These are phyloP conservation scores for Parasitella parasitica DNA, from an alignment of 371 early-diverging fungal genomes.

Conservation along the genomic window DNA sequence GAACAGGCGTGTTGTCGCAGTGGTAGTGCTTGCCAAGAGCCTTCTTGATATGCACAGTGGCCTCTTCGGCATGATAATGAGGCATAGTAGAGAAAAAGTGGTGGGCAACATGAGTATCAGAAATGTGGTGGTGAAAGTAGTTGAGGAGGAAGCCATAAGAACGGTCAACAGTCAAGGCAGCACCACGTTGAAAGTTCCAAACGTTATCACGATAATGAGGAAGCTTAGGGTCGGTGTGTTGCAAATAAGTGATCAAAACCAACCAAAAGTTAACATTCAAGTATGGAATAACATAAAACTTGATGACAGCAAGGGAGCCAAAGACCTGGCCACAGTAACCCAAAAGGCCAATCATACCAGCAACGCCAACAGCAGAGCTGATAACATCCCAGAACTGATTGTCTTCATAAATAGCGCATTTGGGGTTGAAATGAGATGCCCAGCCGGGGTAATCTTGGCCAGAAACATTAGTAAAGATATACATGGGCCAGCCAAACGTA, in stretches of 20 bases:
- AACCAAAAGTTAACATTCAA: slow-evolving; percentile 82
- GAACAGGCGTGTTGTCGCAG: slow-evolving; percentile 66
- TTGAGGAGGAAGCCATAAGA: slow-evolving; percentile 80
- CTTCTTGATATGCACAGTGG: slow-evolving; percentile 74
- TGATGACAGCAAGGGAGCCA: slow-evolving; percentile 61
- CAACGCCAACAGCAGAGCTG: slow-evolving; percentile 69
- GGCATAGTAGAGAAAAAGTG: slow-evolving; percentile 92
- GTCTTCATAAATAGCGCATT: slow-evolving; percentile 72
- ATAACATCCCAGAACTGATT: slow-evolving; percentile 66
- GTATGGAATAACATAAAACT: slow-evolving; percentile 88
- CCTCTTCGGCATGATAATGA: slow-evolving; percentile 86
- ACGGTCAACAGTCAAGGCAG: slow-evolving; percentile 79
- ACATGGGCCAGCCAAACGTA: slow-evolving; percentile 83
- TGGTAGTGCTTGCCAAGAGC: slow-evolving; percentile 76
- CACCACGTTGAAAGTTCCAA: slow-evolving; percentile 89
- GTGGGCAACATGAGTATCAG: slow-evolving; percentile 86
- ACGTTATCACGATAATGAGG: slow-evolving; percentile 80
- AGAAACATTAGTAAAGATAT: slow-evolving; percentile 71
- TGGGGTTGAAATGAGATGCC: slow-evolving; percentile 83
- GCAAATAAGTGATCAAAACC: slow-evolving; percentile 85
- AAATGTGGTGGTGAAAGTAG: slow-evolving; percentile 79
- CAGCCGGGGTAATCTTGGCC: slow-evolving; percentile 73
- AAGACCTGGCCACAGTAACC: slow-evolving; percentile 50
- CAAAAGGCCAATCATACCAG: slow-evolving; percentile 53
- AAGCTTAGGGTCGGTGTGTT: slow-evolving; percentile 81